Evolutionary conservation across 371 early-diverging fungal genomes (phyloP), one percentile per base, ranked within the genome.

Genomic region (Smittium culicis): DNA sequence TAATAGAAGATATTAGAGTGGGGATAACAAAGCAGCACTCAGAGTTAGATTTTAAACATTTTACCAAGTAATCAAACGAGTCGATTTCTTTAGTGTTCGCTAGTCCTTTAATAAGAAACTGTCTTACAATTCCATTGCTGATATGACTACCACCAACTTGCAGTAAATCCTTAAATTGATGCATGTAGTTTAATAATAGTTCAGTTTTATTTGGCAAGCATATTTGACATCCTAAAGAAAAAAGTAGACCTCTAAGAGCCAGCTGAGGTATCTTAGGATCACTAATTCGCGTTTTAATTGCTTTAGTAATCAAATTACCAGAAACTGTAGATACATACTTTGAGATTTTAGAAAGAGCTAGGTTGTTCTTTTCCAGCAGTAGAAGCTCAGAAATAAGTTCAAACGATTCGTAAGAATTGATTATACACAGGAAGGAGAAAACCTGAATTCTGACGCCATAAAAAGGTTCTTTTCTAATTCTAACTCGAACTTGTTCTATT

Each of bases 381-480:
- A 64, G 20, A 25, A 64, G 35, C 35, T 64, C 65, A 5, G 65
- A 3, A 29, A 64, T 14, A 16, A 64, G 17, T 11, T 35, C 35
- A 11, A 2, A 8, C 1, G 65, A 29, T 24, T 64, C 65, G 16
- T 25, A 34, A 2, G 65, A 64, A 20, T 35, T 34, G 25, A 35
- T 2, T 34, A 35, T 64, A 45, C 45, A 8, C 34, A 64, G 27
- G 1, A 24, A 14, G 5, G 16, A 34, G 27, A 8, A 29, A 34
- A 54, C 54, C 1, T n/a, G 11, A 34, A 64, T 30, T 1, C 65
- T 29, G 17, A 64, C 65, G 16, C 65, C 65, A 30, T 64, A 64
- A 35, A 35, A 35, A 11, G 32, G 35, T 28, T 64, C 65, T 29
- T 64, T 64, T 64, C 65, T 2, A 24, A 64, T 34, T n/a, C 65